Base-by-base conservation (phyloP, 2,329 filamentous ascomycete genomes). In the Coniochaeta sp. region DNA sequence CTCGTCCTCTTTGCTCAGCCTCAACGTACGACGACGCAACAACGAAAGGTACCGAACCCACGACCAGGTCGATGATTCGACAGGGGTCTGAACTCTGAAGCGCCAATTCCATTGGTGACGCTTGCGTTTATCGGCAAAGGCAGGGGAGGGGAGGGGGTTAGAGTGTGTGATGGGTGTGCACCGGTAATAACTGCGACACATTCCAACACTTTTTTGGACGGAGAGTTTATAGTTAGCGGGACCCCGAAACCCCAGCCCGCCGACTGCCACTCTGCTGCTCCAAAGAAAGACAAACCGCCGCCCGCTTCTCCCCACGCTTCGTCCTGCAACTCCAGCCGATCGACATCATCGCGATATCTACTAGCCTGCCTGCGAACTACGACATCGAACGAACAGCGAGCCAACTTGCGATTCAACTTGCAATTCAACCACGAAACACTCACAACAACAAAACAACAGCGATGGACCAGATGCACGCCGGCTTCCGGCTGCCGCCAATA, bases 401-500 rank as follows among this genome's bases (percentile, higher is more conserved):
- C n/a, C n/a, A n/a, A n/a, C n/a, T 22, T 38, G 16, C 33, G 18
- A 20, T 9, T 26, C 20, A 26, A 42, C 5, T 6, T 7, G 27
- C 12, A 24, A 18, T n/a, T n/a, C n/a, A n/a, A n/a, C n/a, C n/a
- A n/a, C n/a, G n/a, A n/a, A n/a, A n/a, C n/a, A n/a, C n/a, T n/a
- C n/a, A n/a, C 4, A 14, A 14, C 8, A 26, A 24, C 20, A 40
- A 24, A 40, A 13, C 5, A 22, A 4, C 5, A 24, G 24, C 55
- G 49, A 78, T 78, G 75, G 74, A 81, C 59, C 76, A 74, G 56
- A 74, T 81, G 62, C 65, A 68, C 53, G 53, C 52, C 53, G 71
- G 71, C 63, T 84, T 82, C 62, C 78, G 81, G 61, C 78, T 85
- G 66, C 77, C 79, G 52, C 68, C 71, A 57, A 78, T 80, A 71